Evolutionary conservation across 495 filamentous ascomycete genomes (phyloP).

Genomic region (Aspergillus asperescens): DNA sequence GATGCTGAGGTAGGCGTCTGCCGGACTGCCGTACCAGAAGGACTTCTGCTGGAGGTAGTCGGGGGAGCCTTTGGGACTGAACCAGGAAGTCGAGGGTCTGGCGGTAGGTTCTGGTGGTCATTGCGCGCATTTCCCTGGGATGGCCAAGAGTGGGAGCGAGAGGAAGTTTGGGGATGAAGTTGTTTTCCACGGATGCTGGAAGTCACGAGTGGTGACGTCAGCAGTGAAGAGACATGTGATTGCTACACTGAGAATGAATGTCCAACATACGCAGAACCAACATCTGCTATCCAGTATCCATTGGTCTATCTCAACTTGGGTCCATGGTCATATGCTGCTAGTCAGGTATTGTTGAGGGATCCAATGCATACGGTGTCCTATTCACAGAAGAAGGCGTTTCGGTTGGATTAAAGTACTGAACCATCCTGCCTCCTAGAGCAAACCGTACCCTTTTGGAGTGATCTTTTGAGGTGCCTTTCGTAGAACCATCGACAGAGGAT

Average conservation of each 20-base stretch:
- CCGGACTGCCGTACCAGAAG: conserved; percentile 25
- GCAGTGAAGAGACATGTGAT: too few species aligned
- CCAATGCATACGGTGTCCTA: background rate
- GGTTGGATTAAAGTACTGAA: conserved; percentile 2
- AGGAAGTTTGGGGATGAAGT: too few species aligned
- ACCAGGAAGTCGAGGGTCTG: conserved; percentile 25
- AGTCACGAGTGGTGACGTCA: too few species aligned
- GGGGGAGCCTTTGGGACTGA: conserved; percentile 14
- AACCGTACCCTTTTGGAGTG: background rate
- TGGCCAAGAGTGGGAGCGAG: background rate
- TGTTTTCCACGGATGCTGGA: too few species aligned
- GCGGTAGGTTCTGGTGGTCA: background rate
- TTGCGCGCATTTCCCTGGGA: conserved; percentile 6
- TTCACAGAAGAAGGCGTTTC: background rate
- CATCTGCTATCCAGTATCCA: too few species aligned
- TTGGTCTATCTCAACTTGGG: too few species aligned
- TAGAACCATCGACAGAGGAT: background rate
- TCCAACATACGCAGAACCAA: too few species aligned
- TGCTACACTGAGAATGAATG: too few species aligned
- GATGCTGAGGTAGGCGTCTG: conserved; percentile 18
- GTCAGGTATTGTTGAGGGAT: background rate
- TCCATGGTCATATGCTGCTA: background rate
- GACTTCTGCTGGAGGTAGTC: conserved; percentile 20
- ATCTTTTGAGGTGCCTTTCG: background rate
- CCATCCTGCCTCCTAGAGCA: background rate